These are phyloP conservation scores for Arabidopsis arenosa DNA, from an alignment of 345 rosid genomes.

Conservation along the genomic window DNA sequence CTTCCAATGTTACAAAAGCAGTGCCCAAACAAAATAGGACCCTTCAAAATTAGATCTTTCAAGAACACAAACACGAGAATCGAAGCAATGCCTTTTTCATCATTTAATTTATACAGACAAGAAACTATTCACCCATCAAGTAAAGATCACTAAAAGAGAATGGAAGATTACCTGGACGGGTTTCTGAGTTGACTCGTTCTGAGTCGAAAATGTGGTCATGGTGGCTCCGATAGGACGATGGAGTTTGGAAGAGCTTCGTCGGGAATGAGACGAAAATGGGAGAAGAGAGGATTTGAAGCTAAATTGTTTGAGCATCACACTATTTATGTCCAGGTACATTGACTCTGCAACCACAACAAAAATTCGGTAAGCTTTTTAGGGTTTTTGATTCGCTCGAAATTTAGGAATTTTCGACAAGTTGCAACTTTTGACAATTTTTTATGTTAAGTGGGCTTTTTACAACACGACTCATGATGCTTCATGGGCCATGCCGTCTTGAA, in stretches of 20 bases:
- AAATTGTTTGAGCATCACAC: constrained; percentile 40
- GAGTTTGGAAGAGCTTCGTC: neutral
- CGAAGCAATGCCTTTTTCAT: constrained; percentile 33
- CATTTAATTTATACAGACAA: constrained; percentile 26
- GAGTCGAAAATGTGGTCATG: constrained; percentile 41
- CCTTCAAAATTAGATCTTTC: neutral
- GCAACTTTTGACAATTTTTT: constrained; percentile 11
- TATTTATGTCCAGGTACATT: constrained; percentile 55
- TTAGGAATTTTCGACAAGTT: constrained; percentile 30
- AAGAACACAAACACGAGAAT: constrained; percentile 25
- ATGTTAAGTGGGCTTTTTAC: constrained; percentile 28
- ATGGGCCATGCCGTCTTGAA: constrained; percentile 33
- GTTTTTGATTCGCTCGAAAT: constrained; percentile 10
- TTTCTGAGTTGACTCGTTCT: constrained; percentile 37
- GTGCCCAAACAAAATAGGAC: constrained; percentile 8
- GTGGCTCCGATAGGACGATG: constrained; percentile 46
- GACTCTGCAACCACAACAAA: constrained; percentile 29
- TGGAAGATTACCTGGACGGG: constrained; percentile 51
- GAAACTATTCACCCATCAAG: neutral
- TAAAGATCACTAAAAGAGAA: constrained; percentile 11
- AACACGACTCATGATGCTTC: constrained; percentile 12
- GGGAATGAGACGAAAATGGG: constrained; percentile 7
- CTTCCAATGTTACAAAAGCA: constrained; percentile 42
- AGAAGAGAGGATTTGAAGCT: constrained; percentile 41
- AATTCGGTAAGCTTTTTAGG: constrained; percentile 21